These are phyloP conservation scores for Rasamsonia emersonii DNA, from an alignment of 2,329 filamentous ascomycete species.

Conservation along the genomic window DNA sequence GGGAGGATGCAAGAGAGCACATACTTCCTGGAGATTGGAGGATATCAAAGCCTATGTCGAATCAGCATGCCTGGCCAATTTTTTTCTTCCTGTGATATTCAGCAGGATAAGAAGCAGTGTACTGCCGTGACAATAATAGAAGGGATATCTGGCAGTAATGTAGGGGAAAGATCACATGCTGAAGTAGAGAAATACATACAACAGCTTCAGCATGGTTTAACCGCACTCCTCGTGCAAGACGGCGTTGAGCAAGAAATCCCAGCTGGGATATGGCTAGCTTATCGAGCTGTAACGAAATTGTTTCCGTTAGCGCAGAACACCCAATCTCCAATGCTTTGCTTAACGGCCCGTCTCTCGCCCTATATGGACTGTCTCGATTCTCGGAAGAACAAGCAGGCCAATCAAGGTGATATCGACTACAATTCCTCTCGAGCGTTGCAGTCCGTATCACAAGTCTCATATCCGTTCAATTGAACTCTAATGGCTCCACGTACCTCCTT, in stretches of 20 bases:
- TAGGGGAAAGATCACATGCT: too few species aligned
- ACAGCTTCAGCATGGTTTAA: conserved; percentile 86
- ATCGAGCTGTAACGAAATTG: conserved; percentile 59
- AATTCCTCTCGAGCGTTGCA: too few species aligned
- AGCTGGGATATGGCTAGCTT: conserved; percentile 91
- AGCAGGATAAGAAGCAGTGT: too few species aligned
- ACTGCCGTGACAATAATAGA: too few species aligned
- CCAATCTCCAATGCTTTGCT: neutral
- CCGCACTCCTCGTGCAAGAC: conserved; percentile 77
- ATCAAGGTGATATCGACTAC: neutral
- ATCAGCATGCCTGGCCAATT: too few species aligned
- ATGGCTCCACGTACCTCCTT: conserved; percentile 31
- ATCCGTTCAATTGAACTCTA: conserved; percentile 2
- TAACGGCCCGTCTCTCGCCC: neutral
- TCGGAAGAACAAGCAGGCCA: neutral
- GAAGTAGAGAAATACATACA: conserved; percentile 37
- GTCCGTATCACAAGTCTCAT: conserved; percentile 4
- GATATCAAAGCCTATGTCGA: conserved; percentile 51
- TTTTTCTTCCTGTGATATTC: too few species aligned
- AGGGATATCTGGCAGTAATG: too few species aligned
- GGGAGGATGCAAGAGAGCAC: conserved; percentile 5
- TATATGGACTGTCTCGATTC: neutral
- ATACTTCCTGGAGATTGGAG: conserved; percentile 77
- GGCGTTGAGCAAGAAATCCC: conserved; percentile 75
- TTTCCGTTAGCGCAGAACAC: neutral